Percentiles rank a stretch among this genome's conserved stretches.
Conservation (phyloP, 306 rosid genomes). For the Cicer cuneatum region DNA sequence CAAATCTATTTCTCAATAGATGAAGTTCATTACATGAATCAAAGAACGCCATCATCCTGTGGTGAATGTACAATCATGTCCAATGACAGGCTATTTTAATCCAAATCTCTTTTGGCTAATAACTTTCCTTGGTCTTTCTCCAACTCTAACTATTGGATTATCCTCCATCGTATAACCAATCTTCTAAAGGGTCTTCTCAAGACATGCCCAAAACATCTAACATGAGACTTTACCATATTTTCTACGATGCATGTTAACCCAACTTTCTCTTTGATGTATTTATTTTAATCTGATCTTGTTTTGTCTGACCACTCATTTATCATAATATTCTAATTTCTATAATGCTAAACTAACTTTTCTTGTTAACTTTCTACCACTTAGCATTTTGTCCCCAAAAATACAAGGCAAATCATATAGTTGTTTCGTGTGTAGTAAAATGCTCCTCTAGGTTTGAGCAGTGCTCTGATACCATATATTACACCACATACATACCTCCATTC, state of each 20-base stretch:
- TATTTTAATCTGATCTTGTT: background rate
- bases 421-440: background rate
- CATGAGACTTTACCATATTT: constrained; percentile 1
- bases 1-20: background rate
- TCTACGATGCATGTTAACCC: background rate
- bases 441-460: background rate
- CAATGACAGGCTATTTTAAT: constrained; percentile 9
- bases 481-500: background rate
- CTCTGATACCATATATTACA: constrained; percentile 11
- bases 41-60: background rate
- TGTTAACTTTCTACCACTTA: background rate
- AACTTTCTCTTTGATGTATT: constrained; percentile 10
- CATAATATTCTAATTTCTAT: background rate
- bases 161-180: background rate
- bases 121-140: constrained; percentile 10
- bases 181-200: background rate
- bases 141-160: constrained; percentile 16
- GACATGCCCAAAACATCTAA: constrained; percentile 9
- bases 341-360: constrained; percentile 10
- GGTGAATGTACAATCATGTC: background rate
- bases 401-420: background rate
- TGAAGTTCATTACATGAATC: constrained; percentile 15
- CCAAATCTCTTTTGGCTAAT: constrained; percentile 7
- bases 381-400: background rate
- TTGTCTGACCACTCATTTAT: constrained; percentile 1